These are phyloP conservation scores for Fusarium sp. DNA, from an alignment of 2,329 filamentous ascomycete species.

Conservation along the genomic window DNA sequence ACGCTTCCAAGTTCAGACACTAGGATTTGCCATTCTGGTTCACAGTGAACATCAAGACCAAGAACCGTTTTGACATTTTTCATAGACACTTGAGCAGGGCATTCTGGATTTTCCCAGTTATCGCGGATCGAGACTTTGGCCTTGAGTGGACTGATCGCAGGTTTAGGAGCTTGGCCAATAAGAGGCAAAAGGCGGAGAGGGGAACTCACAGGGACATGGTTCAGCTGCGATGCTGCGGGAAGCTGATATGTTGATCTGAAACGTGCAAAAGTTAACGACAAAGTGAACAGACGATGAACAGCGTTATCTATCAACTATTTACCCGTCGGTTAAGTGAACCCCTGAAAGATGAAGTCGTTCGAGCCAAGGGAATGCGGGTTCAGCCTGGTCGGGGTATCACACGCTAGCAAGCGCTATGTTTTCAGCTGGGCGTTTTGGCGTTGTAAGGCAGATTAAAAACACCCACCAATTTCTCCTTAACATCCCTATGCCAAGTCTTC, in stretches of 20 bases:
- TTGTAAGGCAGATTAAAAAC: slow-evolving; percentile 21
- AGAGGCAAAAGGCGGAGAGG: background rate
- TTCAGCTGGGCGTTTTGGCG: slow-evolving; percentile 43
- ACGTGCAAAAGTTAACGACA: background rate
- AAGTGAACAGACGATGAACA: background rate
- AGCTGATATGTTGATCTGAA: background rate
- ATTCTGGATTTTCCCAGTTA: slow-evolving; percentile 52
- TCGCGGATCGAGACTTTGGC: slow-evolving; percentile 57
- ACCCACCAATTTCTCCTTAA: slow-evolving; percentile 4
- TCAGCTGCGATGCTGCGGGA: background rate
- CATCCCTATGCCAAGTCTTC: background rate
- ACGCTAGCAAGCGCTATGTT: slow-evolving; percentile 33
- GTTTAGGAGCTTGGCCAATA: background rate
- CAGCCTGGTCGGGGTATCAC: background rate
- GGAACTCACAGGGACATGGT: slow-evolving; percentile 14
- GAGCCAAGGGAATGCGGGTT: background rate
- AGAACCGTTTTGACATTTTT: slow-evolving; percentile 48
- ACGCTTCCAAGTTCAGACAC: slow-evolving; percentile 50
- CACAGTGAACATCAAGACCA: slow-evolving; percentile 53
- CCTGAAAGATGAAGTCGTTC: background rate
- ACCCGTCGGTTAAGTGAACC: background rate
- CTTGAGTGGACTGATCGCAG: slow-evolving; percentile 54
- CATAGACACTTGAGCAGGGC: slow-evolving; percentile 49
- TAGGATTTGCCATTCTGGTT: slow-evolving; percentile 59
- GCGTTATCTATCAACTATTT: background rate